These are phyloP conservation scores for Blastomyces parvus DNA, from an alignment of 2,329 filamentous ascomycete genomes.

Conservation along the genomic window DNA sequence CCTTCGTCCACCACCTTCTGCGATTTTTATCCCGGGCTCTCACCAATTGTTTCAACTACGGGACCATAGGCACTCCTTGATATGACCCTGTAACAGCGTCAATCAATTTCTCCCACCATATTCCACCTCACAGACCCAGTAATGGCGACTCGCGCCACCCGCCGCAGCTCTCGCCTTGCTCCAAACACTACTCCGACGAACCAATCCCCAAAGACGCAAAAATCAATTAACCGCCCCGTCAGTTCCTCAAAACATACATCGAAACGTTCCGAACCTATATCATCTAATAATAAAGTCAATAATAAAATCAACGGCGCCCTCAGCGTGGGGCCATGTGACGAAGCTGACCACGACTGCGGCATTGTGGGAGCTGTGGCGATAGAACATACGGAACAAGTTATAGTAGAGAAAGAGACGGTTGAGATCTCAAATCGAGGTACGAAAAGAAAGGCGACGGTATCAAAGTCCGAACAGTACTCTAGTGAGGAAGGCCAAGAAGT, in stretches of 20 bases:
- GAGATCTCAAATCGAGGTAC: not conserved
- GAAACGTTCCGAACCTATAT: not conserved
- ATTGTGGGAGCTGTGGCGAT: not conserved
- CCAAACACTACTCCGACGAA: not conserved
- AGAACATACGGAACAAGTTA: not conserved
- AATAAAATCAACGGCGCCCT: not conserved
- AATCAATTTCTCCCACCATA: not conserved
- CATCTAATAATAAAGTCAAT: not conserved
- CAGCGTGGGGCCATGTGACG: not conserved
- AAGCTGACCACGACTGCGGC: not conserved
- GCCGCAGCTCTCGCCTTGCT: not conserved
- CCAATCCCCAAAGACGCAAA: not conserved
- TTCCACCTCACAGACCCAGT: too few species aligned
- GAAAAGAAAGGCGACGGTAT: constrained; percentile 1
- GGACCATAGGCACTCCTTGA: too few species aligned
- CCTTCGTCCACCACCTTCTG: not conserved
- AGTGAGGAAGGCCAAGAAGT: constrained; percentile 11
- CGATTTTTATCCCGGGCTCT: not conserved
- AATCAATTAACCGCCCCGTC: not conserved
- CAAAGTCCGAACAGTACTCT: not conserved
- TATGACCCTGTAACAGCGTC: not conserved
- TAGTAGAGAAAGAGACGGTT: not conserved
- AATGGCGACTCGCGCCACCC: constrained; percentile 2
- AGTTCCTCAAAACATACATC: not conserved
- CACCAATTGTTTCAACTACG: not conserved